phyloP scores from a whole-genome alignment of 768 basidiomycete genomes.

The Kwoniella dejecticola region DNA sequence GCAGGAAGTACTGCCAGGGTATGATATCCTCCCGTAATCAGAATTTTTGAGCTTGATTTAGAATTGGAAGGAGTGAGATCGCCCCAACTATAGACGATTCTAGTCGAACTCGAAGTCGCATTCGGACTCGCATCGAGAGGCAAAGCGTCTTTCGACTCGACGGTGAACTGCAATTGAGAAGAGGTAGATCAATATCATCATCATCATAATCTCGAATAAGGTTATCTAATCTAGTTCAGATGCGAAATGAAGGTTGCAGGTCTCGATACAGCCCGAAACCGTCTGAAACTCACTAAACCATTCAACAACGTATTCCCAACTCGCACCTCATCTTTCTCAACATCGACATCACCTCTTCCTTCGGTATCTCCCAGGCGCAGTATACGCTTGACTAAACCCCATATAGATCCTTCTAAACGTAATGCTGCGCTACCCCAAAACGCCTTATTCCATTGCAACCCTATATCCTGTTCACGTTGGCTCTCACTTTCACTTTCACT shows the following conservation, averaged over 20 bases:
- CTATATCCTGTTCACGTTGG: background rate
- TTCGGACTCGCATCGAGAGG: background rate
- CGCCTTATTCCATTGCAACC: background rate
- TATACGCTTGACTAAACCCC: background rate
- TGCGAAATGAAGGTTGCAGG: no score
- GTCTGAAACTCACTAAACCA: conserved; percentile 17
- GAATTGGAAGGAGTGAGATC: background rate
- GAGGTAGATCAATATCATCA: no score
- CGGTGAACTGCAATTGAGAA: no score
- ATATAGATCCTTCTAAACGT: background rate
- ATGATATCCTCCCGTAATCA: conserved; percentile 11
- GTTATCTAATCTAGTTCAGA: no score
- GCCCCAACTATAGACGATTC: conserved; percentile 7
- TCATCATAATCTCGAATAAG: no score
- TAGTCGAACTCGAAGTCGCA: background rate
- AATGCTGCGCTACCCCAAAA: conserved; percentile 9
- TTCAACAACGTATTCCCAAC: conserved; percentile 3
- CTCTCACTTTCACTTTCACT: no score
- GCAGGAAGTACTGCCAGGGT: background rate
- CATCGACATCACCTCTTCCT: background rate
- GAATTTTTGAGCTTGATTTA: background rate
- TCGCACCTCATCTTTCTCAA: background rate
- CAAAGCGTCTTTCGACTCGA: background rate
- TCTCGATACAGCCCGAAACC: no score
- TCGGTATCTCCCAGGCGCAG: background rate